Base-by-base conservation (phyloP, 352 stramenopile genomes). In the Phytophthora capsici region DNA sequence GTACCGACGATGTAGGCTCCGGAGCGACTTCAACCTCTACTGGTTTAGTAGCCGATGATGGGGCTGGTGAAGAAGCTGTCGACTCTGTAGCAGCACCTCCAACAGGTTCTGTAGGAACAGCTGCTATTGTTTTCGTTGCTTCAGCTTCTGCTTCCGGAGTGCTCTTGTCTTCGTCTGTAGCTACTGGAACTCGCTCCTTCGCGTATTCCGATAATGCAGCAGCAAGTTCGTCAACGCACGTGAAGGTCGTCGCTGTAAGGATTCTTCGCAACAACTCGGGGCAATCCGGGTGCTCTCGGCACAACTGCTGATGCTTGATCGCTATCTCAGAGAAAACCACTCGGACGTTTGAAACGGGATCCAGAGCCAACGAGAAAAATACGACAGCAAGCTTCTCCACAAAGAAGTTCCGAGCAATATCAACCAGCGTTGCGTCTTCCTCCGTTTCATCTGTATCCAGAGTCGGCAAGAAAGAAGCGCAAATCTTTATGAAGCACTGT, bases 331-430 rank as follows among this genome's bases (percentile, higher is more conserved):
- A 81, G 57, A 89, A 86, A 38, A 93, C 66, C 13, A 87, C 56
- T 14, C 86, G 84, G 4, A 94, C 86, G 47, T 94, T 94, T 12
- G 79, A 90, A 25, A 94, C 86, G 2, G 66, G 59, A 66, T 94
- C 86, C 16, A 69, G 43, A 4, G 75, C 77, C n/a, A 92, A 52
- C 17, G 68, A 63, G 44, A 93, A 91, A 63, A 92, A 91, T 26
- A 70, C 63, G 0, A 51, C 10, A 8, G 71, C 70, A 22, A 94
- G 63, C 25, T 82, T 73, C 4, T 57, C 73, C 14, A 68, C 67
- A 63, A 93, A 94, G 26, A 92, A 80, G 23, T 66, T 50, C 4
- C 60, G 62, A 34, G 56, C 56, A 4, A 25, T 53, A 32, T 61
- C 41, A 19, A 37, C 22, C 50, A 68, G 22, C 23, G 51, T 57